A percentile compares a stretch with the other conserved stretches of the same genome.
phyloP scores from a whole-genome alignment of 345 rosid species.

The Durio zibethinus region DNA sequence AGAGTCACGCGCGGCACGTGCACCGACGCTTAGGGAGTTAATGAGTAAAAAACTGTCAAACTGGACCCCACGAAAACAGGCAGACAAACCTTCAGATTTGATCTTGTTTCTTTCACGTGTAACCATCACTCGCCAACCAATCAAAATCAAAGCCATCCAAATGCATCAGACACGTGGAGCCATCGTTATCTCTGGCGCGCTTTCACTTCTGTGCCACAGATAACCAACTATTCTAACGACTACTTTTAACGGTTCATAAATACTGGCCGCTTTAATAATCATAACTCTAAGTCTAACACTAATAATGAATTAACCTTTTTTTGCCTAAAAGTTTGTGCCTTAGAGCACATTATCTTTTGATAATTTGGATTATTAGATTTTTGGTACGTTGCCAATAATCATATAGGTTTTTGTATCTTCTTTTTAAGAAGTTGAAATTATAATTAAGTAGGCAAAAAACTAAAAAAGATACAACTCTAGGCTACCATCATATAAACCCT shows the following conservation, averaged over 20 bases:
- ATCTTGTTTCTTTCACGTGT: neutral
- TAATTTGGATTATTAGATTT: neutral
- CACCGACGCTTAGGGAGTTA: conserved; percentile 11
- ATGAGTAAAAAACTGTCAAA: neutral
- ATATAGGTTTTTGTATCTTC: no score
- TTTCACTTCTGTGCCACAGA: neutral
- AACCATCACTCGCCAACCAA: conserved; percentile 2
- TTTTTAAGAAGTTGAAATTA: no score
- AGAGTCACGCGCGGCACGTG: neutral
- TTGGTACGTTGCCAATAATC: no score
- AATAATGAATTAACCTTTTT: neutral
- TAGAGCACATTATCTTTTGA: neutral
- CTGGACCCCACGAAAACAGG: neutral
- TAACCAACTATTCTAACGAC: neutral
- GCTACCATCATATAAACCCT: no score
- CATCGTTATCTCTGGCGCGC: neutral
- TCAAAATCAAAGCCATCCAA: neutral
- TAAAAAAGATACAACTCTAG: no score
- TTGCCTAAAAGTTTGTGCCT: conserved; percentile 7
- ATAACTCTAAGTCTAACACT: neutral
- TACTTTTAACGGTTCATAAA: neutral
- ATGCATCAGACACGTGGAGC: neutral
- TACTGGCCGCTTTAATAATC: neutral
- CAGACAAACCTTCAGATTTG: neutral
- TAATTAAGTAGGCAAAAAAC: no score